Base-by-base conservation (phyloP, 2,329 filamentous ascomycete genomes). In the Colletotrichum cuscutae region DNA sequence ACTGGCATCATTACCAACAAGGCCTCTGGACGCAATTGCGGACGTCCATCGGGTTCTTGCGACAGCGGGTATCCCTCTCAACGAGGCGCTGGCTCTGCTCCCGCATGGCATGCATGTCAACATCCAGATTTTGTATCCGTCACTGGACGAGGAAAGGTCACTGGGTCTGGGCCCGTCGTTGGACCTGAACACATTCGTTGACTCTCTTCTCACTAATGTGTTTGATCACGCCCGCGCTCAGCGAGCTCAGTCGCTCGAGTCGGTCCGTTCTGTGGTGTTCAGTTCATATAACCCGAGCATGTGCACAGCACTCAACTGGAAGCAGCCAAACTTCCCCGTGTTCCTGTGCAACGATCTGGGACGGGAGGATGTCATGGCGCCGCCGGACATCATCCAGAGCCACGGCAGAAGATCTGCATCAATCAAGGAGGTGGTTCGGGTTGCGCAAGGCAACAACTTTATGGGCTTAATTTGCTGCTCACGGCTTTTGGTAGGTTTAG, bases 291-390 rank as follows among this genome's bases (percentile, higher is more conserved):
- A 97, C 80, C 88, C 94, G 13, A 93, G 92, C 75, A 90, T 98
- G 24, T 99, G 97, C 83, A 97, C 94, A 19, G 95, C 96, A 5
- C 85, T 99, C 77, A 99, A 99, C 83, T 99, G 97, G 97, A 99
- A 99, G 82, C 97, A 99, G 82, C 97, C 97, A 2, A 99, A 98
- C 80, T 99, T 98, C 81, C 97, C 97, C 0, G 94, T 98, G 0
- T 94, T 99, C 77, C 88, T 98, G 59, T 98, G 95, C 84, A 98
- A 98, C 81, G 95, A 98, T 72, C 89, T 98, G 30, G 95, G 95
- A 26, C 87, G 89, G 8, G 89, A 91, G 72, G 88, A 87, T 32
- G 80, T 82, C 26, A 82, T 83, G 71, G 77, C 78, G 7, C 79
- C 81, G 15, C 81, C 81, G 1, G 81, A 81, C 53, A 78, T 82